Evolutionary conservation across 768 basidiomycete species (phyloP), one percentile per base, ranked within the genome.

Genomic region (Chalciporus sphaerocephalus): DNA sequence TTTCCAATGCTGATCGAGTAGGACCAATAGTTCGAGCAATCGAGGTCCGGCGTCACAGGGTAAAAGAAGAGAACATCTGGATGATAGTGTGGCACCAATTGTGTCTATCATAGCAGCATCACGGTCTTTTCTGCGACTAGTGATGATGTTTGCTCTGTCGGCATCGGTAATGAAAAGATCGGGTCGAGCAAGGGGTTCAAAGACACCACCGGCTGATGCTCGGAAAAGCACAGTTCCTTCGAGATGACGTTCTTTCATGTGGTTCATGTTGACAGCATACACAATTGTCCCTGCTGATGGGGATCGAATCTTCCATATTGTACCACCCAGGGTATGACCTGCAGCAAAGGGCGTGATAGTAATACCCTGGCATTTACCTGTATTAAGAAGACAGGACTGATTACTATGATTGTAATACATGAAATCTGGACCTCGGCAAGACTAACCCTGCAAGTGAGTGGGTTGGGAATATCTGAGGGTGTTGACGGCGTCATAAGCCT

Each of bases 241-340:
- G 23, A 99, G 74, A 69, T 97, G 95, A 27, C 94, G 81, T 62
- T 99, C 96, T 43, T 81, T 80, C 79, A 92, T 94, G 65, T 99
- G 96, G 64, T 98, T 98, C 72, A 97, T 75, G 54, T 92, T 81
- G 15, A 97, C 90, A 8, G 93, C 93, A 61, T 99, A 97, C 20
- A 98, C 72, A 25, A 98, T 86, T 3, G 96, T 97, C 3, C 94
- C 95, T 10, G 91, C 90, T 0, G 93, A 92, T 2, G 96, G 93
- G 0, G 94, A 97, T n/a, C 96, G 84, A 50, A 99, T 87, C 62
- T 97, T 97, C 93, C 93, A 98, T 52, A 99, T 88, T 5, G 94
- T 92, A 35, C 95, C 96, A 49, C 96, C 96, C 13, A 99, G 78
- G 0, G 91, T 91, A 64, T 97, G 94, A 0, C 95, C 96, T 11